A percentile compares a stretch with the other conserved stretches of the same genome.
Conservation (phyloP, 1,139 yeast genomes). For the Saccharomyces hybrid region DNA sequence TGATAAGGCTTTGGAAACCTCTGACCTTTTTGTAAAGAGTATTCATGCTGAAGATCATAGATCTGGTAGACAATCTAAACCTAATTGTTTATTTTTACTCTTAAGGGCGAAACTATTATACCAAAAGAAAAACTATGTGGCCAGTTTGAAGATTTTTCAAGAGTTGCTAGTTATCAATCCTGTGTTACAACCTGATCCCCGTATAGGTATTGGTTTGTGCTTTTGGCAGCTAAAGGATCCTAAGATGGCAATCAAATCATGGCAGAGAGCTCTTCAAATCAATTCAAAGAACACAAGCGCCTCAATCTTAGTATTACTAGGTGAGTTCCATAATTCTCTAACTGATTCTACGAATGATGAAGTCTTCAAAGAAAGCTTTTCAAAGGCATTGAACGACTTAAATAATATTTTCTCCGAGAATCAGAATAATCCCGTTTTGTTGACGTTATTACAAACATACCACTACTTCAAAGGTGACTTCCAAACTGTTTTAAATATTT, state of each 20-base stretch:
- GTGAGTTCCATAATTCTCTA: conserved; percentile 58
- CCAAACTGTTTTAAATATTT: conserved; percentile 49
- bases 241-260: conserved; percentile 67
- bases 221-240: conserved; percentile 83
- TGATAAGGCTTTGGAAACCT: conserved; percentile 60
- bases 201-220: conserved; percentile 92
- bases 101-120: conserved; percentile 81
- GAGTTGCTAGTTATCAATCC: conserved; percentile 74
- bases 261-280: conserved; percentile 73
- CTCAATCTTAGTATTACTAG: conserved; percentile 56
- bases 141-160: conserved; percentile 77
- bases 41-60: conserved; percentile 30
- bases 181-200: conserved; percentile 75
- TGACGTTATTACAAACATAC: conserved; percentile 44
- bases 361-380: conserved; percentile 47
- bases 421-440: conserved; percentile 36
- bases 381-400: conserved; percentile 36
- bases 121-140: conserved; percentile 61
- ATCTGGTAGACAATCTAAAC: conserved; percentile 27
- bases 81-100: conserved; percentile 68
- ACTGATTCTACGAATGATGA: conserved; percentile 42
- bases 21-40: conserved; percentile 46
- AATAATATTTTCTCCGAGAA: conserved; percentile 23
- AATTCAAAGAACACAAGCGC: conserved; percentile 58
- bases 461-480: conserved; percentile 55